These are phyloP conservation scores for Microsporum ferrugineum DNA, from an alignment of 2,329 filamentous ascomycete genomes.

Conservation along the genomic window DNA sequence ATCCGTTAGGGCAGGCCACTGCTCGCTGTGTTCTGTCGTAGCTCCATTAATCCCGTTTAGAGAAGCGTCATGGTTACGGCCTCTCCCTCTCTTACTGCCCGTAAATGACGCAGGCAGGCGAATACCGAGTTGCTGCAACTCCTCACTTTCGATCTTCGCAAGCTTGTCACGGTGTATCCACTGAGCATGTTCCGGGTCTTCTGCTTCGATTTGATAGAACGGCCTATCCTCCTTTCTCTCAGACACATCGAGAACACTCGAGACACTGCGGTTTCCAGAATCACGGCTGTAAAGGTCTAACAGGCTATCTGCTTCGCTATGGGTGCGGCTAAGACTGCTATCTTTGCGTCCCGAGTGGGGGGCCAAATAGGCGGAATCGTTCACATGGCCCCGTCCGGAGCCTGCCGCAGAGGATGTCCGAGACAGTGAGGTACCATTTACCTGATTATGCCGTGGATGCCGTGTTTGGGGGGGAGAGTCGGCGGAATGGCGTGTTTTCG, in stretches of 20 bases:
- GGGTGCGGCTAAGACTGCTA: constrained; percentile 25
- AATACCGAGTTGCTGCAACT: constrained; percentile 38
- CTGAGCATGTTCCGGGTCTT: constrained; percentile 28
- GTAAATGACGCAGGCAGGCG: constrained; percentile 29
- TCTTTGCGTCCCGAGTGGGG: constrained; percentile 24
- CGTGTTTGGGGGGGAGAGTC: constrained; percentile 22
- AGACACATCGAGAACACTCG: constrained; percentile 18
- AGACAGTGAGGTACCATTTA: constrained; percentile 19
- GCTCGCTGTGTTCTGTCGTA: constrained; percentile 24
- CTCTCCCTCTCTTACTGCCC: constrained; percentile 23
- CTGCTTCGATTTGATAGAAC: constrained; percentile 7
- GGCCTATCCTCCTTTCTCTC: constrained; percentile 17
- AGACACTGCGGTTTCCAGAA: constrained; percentile 16
- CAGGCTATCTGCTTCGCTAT: constrained; percentile 30
- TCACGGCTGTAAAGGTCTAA: constrained; percentile 28
- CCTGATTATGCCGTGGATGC: not conserved
- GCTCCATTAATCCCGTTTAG: constrained; percentile 21
- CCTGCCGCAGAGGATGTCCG: constrained; percentile 28
- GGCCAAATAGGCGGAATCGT: constrained; percentile 22
- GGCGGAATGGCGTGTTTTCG: constrained; percentile 27
- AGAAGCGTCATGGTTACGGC: constrained; percentile 27
- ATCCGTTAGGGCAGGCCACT: constrained; percentile 26
- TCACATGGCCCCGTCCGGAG: constrained; percentile 22
- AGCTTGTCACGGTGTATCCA: constrained; percentile 44
- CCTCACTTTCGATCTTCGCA: constrained; percentile 40